Base-by-base conservation (phyloP, 257 asterid species). In the Eustoma russellianum region DNA sequence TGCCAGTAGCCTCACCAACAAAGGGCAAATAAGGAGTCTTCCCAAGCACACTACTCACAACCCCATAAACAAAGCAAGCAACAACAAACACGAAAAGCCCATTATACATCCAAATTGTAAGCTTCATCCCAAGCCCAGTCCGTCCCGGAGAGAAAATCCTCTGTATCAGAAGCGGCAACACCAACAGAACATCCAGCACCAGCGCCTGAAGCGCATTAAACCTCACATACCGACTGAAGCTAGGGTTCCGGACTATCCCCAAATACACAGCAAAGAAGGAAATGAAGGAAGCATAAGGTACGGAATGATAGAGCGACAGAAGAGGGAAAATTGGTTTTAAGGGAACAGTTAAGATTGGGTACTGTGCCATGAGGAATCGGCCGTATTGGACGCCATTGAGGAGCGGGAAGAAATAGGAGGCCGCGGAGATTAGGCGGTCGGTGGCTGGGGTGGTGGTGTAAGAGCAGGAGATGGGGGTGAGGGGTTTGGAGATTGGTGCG, bases 341-440 rank as follows among this genome's bases (percentile, higher is more conserved):
- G 0, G 98, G 97, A 15, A 66, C 44, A 24, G 94, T 86, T 14
- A 87, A 63, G 43, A 64, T 2, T 0, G 98, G 98, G 79, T 65
- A 91, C 53, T 74, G 83, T 5, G 85, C 34, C 79, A 91, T 78
- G 17, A 91, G 83, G 83, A 78, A 91, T 2, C 95, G 88, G 5
- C 95, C 93, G 76, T 91, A 91, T 44, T 88, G 93, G 62, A 91
- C 74, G 67, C 94, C 87, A 71, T 91, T 87, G 86, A 87, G 74
- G 66, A 91, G 70, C 1, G 98, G 97, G 64, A 91, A 86, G 61
- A 87, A 87, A 77, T 87, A 91, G n/a, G 98, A 69, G 0, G 75
- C 86, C 53, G 94, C 86, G 52, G 98, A 87, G 49, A 91, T 82
- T 7, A 87, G 70, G 68, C 98, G 95, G 86, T 91, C 98, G 5